These are phyloP conservation scores for Fagopyrum esculentum DNA, from an alignment of 148 eudicot genomes.

Conservation along the genomic window DNA sequence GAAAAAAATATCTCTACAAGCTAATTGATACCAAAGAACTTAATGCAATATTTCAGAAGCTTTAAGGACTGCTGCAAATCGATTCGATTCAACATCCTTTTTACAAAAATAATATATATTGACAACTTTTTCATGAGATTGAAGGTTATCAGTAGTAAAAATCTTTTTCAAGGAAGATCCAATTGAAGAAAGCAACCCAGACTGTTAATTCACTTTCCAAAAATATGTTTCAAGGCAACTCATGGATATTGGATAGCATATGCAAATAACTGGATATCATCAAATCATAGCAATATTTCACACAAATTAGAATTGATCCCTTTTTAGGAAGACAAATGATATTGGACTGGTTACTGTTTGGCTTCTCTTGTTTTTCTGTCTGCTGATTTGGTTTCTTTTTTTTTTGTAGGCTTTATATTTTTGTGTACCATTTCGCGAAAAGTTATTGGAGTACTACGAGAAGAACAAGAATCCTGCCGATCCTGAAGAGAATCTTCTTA, in stretches of 20 bases:
- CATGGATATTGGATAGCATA: not conserved
- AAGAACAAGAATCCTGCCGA: constrained; percentile 67
- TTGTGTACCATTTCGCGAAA: constrained; percentile 94
- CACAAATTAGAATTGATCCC: not conserved
- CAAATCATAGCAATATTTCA: not conserved
- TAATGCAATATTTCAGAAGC: not conserved
- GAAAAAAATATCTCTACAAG: not conserved
- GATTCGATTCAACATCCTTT: not conserved
- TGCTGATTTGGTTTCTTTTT: constrained; percentile 14
- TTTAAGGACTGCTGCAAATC: not conserved
- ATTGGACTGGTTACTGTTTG: not conserved
- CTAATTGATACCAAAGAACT: not conserved
- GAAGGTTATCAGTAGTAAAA: not conserved
- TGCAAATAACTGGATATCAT: not conserved
- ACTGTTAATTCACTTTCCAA: too few species aligned
- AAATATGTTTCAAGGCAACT: too few species aligned
- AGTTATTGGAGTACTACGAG: constrained; percentile 71
- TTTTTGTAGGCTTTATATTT: constrained; percentile 84
- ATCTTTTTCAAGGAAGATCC: too few species aligned
- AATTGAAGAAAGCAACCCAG: too few species aligned
- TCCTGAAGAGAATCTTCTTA: constrained; percentile 78
- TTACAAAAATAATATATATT: not conserved
- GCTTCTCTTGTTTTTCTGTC: not conserved
- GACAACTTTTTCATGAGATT: not conserved
- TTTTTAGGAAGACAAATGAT: not conserved